Conservation (phyloP, 257 asterid genomes). For the Striga asiatica region DNA sequence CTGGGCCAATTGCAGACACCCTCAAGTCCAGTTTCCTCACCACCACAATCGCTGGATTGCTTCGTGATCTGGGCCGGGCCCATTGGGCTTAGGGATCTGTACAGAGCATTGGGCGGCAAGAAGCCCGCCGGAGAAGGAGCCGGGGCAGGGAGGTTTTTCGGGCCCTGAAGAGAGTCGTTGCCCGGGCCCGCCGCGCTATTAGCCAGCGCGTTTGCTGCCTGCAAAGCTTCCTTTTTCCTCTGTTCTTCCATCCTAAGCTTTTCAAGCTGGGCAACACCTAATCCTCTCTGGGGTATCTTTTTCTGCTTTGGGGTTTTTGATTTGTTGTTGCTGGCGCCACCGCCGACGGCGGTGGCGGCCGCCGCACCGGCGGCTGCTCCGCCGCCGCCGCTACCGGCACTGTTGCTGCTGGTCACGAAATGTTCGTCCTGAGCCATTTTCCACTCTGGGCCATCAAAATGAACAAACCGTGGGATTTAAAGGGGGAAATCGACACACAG, state of each 20-base stretch:
- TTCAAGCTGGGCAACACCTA: slow-evolving; percentile 75
- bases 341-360: too few species aligned
- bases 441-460: slow-evolving; percentile 19
- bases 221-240: slow-evolving; percentile 34
- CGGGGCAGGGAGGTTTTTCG: neutral
- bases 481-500: slow-evolving; percentile 4
- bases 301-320: slow-evolving; percentile 41
- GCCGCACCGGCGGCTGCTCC: slow-evolving; percentile 2
- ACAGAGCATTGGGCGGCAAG: slow-evolving; percentile 22
- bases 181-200: slow-evolving; percentile 24
- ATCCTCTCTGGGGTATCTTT: slow-evolving; percentile 65
- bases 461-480: slow-evolving; percentile 14
- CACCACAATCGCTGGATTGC: slow-evolving; percentile 14
- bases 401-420: slow-evolving; percentile 14
- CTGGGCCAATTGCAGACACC: slow-evolving; percentile 28
- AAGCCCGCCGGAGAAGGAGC: too few species aligned
- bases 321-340: slow-evolving; percentile 16
- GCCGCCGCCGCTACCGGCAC: slow-evolving; percentile 19
- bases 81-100: slow-evolving; percentile 19
- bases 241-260: slow-evolving; percentile 58
- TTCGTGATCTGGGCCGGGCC: slow-evolving; percentile 26
- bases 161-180: slow-evolving; percentile 14
- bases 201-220: slow-evolving; percentile 23
- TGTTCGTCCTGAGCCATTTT: slow-evolving; percentile 47
- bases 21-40: slow-evolving; percentile 21